Conservation (phyloP, 208 protist genomes). For the Acanthamoeba lenticulata region DNA sequence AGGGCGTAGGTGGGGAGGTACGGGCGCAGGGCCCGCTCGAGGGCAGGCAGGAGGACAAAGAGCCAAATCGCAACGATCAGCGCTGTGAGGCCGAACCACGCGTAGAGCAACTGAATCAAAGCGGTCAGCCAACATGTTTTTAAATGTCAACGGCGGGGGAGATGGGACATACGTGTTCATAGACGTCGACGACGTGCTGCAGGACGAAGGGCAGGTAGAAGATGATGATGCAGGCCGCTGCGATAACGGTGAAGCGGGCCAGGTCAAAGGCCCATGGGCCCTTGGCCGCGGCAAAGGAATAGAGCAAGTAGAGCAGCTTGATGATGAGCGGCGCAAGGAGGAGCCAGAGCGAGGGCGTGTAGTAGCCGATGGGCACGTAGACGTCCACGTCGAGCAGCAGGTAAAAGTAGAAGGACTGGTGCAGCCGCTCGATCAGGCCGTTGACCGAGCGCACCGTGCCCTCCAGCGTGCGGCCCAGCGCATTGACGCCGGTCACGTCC, state of each 20-base stretch:
- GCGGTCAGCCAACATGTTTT: neutral
- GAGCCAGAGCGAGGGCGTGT: slow-evolving; percentile 57
- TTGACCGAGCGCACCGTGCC: slow-evolving; percentile 75
- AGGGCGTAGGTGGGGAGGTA: slow-evolving; percentile 33
- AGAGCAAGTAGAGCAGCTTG: slow-evolving; percentile 15
- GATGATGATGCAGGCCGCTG: slow-evolving; percentile 32
- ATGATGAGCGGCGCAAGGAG: neutral
- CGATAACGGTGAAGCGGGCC: slow-evolving; percentile 35
- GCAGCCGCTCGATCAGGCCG: slow-evolving; percentile 77
- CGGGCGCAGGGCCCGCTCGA: neutral
- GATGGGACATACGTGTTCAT: neutral
- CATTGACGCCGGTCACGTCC: neutral
- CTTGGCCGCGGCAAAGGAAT: slow-evolving; percentile 13
- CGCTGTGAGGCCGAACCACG: slow-evolving; percentile 22
- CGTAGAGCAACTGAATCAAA: neutral
- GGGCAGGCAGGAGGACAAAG: neutral
- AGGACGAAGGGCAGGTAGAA: slow-evolving; percentile 35
- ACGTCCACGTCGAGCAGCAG: slow-evolving; percentile 68
- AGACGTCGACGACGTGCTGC: neutral
- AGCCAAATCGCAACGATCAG: neutral
- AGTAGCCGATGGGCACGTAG: slow-evolving; percentile 81
- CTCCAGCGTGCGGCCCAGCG: slow-evolving; percentile 50
- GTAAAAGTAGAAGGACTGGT: slow-evolving; percentile 83
- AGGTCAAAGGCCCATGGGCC: slow-evolving; percentile 30
- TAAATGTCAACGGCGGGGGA: neutral